Percentiles rank a stretch among this genome's conserved stretches.
Conservation (phyloP, 345 rosid species). For the Nephelium lappaceum region DNA sequence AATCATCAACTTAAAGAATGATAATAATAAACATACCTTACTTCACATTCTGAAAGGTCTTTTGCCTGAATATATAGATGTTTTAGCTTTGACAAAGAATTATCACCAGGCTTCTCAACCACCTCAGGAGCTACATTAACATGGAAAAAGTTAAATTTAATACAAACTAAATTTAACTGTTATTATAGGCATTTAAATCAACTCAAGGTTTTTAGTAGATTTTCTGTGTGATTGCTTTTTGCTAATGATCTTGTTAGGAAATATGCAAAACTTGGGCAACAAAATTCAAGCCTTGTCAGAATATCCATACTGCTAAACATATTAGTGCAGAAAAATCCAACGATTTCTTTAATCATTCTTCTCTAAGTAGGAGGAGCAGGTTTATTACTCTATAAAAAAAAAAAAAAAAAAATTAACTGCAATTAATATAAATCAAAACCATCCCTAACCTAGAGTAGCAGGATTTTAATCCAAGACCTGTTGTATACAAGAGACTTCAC, state of each 20-base stretch:
- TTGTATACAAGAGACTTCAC: background rate
- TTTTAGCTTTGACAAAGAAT: slow-evolving; percentile 64
- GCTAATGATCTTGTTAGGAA: background rate
- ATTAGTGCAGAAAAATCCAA: background rate
- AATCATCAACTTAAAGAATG: background rate
- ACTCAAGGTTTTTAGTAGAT: slow-evolving; percentile 3
- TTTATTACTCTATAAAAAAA: too few relatives aligned
- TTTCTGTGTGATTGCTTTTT: background rate
- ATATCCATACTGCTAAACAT: background rate
- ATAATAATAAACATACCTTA: slow-evolving; percentile 44
- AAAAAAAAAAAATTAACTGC: background rate
- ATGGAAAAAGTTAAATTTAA: slow-evolving; percentile 24
- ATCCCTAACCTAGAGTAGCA: background rate
- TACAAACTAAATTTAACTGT: slow-evolving; percentile 10
- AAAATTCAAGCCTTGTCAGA: background rate
- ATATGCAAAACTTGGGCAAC: background rate
- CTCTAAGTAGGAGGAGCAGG: background rate
- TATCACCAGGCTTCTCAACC: slow-evolving; percentile 91
- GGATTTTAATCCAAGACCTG: background rate
- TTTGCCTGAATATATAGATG: slow-evolving; percentile 63
- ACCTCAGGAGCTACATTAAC: slow-evolving; percentile 78
- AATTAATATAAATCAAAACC: too few relatives aligned
- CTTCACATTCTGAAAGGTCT: slow-evolving; percentile 90
- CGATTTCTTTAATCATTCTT: background rate
- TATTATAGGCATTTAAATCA: background rate